phyloP scores from a whole-genome alignment of 495 filamentous ascomycete genomes.

The Tetracladium setigerum region DNA sequence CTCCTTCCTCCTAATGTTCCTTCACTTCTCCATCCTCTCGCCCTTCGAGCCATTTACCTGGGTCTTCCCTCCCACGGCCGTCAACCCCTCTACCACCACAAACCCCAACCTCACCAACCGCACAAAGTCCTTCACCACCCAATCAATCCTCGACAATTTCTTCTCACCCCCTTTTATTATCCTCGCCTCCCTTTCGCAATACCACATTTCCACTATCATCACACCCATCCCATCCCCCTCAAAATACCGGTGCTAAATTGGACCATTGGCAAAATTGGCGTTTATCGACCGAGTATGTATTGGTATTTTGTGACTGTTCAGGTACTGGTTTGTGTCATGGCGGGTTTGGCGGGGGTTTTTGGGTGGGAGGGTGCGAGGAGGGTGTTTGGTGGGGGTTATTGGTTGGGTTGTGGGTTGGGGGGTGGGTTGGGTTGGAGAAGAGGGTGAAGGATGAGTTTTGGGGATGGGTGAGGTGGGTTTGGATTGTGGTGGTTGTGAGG shows the following conservation, averaged over 20 bases:
- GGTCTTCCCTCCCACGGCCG: slow-evolving; percentile 1
- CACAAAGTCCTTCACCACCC: too few relatives aligned
- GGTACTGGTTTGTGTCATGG: background rate
- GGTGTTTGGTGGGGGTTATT: background rate
- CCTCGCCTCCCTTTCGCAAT: slow-evolving; percentile 12
- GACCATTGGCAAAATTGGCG: slow-evolving; percentile 11
- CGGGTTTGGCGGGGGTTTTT: too few relatives aligned
- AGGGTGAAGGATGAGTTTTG: slow-evolving; percentile 12
- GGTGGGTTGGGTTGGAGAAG: slow-evolving; percentile 9
- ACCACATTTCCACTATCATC: slow-evolving; percentile 9
- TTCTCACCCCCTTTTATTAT: slow-evolving; percentile 7
- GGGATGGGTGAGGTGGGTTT: slow-evolving; percentile 17
- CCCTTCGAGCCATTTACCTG: slow-evolving; percentile 14
- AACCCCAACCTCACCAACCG: too few relatives aligned
- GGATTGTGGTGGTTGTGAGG: slow-evolving; percentile 9
- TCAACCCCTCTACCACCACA: too few relatives aligned
- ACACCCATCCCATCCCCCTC: background rate
- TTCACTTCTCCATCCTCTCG: slow-evolving; percentile 4
- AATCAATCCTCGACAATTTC: slow-evolving; percentile 7
- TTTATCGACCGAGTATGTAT: background rate
- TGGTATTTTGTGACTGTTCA: background rate
- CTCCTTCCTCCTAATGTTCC: slow-evolving; percentile 10
- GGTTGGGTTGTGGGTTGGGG: slow-evolving; percentile 10
- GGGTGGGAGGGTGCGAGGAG: slow-evolving; percentile 3
- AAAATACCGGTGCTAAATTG: slow-evolving; percentile 1